Percentiles rank a stretch among this genome's conserved stretches.
Evolutionary conservation across 225 moss, liverwort and hornwort species (phyloP).

Genomic region (Sphagnum contortum): DNA sequence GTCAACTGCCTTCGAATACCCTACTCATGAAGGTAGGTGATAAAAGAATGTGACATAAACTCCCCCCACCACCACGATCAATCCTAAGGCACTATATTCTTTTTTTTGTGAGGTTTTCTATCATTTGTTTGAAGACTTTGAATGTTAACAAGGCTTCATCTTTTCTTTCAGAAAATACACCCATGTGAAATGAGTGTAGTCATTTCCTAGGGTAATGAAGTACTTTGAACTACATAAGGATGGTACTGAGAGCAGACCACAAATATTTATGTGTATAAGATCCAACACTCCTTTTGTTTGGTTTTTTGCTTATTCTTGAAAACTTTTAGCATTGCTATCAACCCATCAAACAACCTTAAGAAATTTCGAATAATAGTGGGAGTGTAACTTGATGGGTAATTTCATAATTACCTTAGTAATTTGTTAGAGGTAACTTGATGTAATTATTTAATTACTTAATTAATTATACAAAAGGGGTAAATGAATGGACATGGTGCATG

Average conservation of each 20-base stretch:
- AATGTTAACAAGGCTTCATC: background rate
- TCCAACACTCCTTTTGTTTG: too few species aligned
- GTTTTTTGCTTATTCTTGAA: too few species aligned
- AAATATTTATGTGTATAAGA: background rate
- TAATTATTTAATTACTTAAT: too few species aligned
- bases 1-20: background rate
- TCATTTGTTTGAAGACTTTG: background rate
- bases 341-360: too few species aligned
- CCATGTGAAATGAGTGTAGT: background rate
- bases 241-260: background rate
- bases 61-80: conserved; percentile 1
- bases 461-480: too few species aligned
- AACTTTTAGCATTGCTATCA: too few species aligned
- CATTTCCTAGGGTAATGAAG: background rate
- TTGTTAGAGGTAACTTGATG: too few species aligned
- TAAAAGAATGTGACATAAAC: background rate
- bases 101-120: background rate
- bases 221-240: background rate
- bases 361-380: too few species aligned
- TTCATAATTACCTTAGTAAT: too few species aligned
- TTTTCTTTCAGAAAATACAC: background rate
- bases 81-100: background rate
- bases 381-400: too few species aligned
- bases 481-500: too few species aligned
- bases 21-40: conserved; percentile 2